A percentile compares a stretch with the other conserved stretches of the same genome.
Conservation (phyloP, 2,329 filamentous ascomycete genomes). For the Colletotrichum shisoi region DNA sequence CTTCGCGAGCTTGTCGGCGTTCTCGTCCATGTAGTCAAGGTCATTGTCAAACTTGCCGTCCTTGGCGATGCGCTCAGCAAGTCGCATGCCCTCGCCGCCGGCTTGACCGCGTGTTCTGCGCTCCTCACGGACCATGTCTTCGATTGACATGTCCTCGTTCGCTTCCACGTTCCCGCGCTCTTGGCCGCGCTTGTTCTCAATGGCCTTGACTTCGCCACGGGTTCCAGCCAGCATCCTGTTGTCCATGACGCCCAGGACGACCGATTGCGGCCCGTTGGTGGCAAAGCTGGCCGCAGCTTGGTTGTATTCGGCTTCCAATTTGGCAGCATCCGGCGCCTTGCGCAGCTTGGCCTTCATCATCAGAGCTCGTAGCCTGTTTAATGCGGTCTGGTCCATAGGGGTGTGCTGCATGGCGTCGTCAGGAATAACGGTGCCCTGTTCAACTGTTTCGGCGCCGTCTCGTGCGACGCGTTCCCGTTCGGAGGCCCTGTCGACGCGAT, state of each 20-base stretch:
- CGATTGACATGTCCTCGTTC: slow-evolving; percentile 94
- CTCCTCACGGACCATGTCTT: slow-evolving; percentile 97
- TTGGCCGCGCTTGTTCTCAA: slow-evolving; percentile 81
- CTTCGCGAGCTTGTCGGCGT: slow-evolving; percentile 86
- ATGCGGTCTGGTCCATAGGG: slow-evolving; percentile 75
- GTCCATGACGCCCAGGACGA: slow-evolving; percentile 87
- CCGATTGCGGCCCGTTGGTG: slow-evolving; percentile 68
- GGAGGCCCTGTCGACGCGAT: slow-evolving; percentile 50
- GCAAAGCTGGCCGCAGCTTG: slow-evolving; percentile 70
- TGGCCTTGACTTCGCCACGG: slow-evolving; percentile 75
- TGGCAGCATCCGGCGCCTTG: slow-evolving; percentile 74
- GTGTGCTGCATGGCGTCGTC: slow-evolving; percentile 61
- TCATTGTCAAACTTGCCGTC: slow-evolving; percentile 90
- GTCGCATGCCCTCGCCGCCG: slow-evolving; percentile 80
- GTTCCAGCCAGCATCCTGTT: slow-evolving; percentile 84
- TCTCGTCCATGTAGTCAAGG: slow-evolving; percentile 97
- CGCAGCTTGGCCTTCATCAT: slow-evolving; percentile 95
- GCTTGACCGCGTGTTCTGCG: slow-evolving; percentile 79
- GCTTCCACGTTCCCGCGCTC: slow-evolving; percentile 87
- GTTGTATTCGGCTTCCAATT: slow-evolving; percentile 86
- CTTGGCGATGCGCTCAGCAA: slow-evolving; percentile 93
- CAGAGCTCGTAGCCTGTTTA: slow-evolving; percentile 90
- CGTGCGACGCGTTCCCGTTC: slow-evolving; percentile 5
- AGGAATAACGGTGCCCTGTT: slow-evolving; percentile 66
- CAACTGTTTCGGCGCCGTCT: slow-evolving; percentile 43